Evolutionary conservation across 495 filamentous ascomycete genomes (phyloP), one percentile per base, ranked within the genome.

Genomic region (Annulohypoxylon stygium): DNA sequence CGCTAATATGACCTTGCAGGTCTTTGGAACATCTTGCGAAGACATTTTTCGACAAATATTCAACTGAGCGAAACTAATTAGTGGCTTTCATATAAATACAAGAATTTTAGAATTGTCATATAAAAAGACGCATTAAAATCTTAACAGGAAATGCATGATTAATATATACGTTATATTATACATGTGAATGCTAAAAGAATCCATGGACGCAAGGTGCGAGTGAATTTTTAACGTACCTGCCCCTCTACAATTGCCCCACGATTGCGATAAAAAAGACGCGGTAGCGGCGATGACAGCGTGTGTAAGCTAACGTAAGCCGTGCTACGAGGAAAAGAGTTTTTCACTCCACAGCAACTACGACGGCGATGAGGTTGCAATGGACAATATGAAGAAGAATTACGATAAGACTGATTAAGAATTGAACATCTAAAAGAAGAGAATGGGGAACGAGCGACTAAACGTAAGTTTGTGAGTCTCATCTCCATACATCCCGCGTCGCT

Each of bases 1-100:
- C 51, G 95, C 92, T 69, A 95, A 87, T 75, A 99, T 87, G 67
- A 97, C 93, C 85, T 97, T 97, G 87, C 96, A 98, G 70, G 90
- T 88, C 78, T 92, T 83, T 50, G 85, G 85, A 2, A 83, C 80
- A 43, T 81, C 79, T 55, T 82, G 76, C 0, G 83, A 69, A 25
- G 84, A 79, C 83, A 85, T 85, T 47, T 37, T 69, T 65, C 33
- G 67, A 14, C 14, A 34, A 61, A 26, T 12, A 33, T 39, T 23
- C 34, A 36, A 68, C 70, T 70, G 30, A 30, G 37, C 26, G 34
- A 6, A 45, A 57, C 69, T 18, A 74, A 62, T 26, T 12, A 57
- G 14, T 25, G 11, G 1, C 23, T 37, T 57, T 48, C 18, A 2
- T 69, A 18, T 37, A 41, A 50, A 45, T 67, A 58, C n/a, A 4